phyloP scores from a whole-genome alignment of 2,329 filamentous ascomycete genomes.

The Verticillium alfalfae region DNA sequence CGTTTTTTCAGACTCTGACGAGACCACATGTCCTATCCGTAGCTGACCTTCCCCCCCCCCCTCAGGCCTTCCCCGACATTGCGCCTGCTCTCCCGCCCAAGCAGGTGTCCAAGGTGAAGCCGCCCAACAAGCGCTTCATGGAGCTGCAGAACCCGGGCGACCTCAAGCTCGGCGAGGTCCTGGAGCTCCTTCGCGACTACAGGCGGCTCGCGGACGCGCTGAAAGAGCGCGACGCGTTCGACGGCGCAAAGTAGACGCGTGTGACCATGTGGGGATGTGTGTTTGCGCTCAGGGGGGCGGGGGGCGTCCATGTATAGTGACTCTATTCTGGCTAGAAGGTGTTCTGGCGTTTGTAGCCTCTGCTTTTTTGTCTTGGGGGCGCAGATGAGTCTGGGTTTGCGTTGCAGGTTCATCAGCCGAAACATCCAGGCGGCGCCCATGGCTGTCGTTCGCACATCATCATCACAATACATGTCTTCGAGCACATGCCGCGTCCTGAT shows the following conservation, averaged over 20 bases:
- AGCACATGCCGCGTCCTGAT: neutral
- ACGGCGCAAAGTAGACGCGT: conserved; percentile 26
- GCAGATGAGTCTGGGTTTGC: too few relatives aligned
- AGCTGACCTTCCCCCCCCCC: neutral
- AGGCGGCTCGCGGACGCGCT: conserved; percentile 62
- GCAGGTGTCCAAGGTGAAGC: conserved; percentile 49
- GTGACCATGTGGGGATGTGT: neutral
- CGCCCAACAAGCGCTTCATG: conserved; percentile 68
- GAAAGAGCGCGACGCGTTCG: conserved; percentile 57
- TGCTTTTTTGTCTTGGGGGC: neutral
- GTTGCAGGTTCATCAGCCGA: too few relatives aligned
- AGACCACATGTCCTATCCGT: neutral
- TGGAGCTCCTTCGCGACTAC: conserved; percentile 69
- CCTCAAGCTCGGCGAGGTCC: conserved; percentile 66
- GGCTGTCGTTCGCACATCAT: too few relatives aligned
- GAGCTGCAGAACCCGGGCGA: conserved; percentile 66
- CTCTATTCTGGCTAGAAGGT: neutral
- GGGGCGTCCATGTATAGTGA: too few relatives aligned
- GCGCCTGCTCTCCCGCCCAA: conserved; percentile 50
- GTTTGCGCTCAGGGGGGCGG: too few relatives aligned
- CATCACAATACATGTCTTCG: neutral
- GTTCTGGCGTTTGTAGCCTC: neutral
- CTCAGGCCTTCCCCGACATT: conserved; percentile 59
- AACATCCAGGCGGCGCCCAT: too few relatives aligned
- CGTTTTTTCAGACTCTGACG: conserved; percentile 16